Percentiles rank a stretch among this genome's conserved stretches.
Evolutionary conservation across 202 grass and related monocot species (phyloP).

Genomic region (Cymbopogon flexuosus): DNA sequence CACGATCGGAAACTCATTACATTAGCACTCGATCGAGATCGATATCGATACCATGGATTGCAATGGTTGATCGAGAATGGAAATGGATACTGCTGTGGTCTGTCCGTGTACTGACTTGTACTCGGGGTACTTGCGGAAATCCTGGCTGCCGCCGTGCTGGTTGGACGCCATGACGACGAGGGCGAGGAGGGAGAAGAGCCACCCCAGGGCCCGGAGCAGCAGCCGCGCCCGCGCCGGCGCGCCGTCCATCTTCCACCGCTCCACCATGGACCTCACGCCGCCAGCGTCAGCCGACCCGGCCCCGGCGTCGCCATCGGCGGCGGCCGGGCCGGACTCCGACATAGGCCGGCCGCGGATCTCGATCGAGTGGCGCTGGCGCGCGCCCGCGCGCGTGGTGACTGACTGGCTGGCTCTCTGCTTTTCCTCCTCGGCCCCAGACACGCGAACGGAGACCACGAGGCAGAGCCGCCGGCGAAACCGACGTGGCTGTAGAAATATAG

Average conservation of each 20-base stretch:
- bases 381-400: not conserved
- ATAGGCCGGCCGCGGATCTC: not conserved
- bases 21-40: not conserved
- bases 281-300: not conserved
- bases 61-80: not conserved
- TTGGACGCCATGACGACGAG: constrained; percentile 72
- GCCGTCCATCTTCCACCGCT: constrained; percentile 51
- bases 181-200: constrained; percentile 57
- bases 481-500: not conserved
- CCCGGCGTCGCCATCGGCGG: not conserved
- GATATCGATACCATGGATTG: not conserved
- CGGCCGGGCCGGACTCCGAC: not conserved
- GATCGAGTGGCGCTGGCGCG: not conserved
- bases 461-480: not conserved
- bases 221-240: constrained; percentile 33
- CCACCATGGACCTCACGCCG: constrained; percentile 36
- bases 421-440: not conserved
- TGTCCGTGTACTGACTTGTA: constrained; percentile 38
- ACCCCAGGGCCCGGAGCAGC: constrained; percentile 40
- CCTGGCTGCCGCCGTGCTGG: constrained; percentile 48
- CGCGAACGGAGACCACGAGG: too few species aligned
- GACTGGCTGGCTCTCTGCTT: not conserved
- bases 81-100: not conserved
- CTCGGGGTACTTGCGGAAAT: constrained; percentile 60
- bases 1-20: not conserved